Conservation (phyloP, 1,284 basidiomycete species). For the Mixia osmundae region DNA sequence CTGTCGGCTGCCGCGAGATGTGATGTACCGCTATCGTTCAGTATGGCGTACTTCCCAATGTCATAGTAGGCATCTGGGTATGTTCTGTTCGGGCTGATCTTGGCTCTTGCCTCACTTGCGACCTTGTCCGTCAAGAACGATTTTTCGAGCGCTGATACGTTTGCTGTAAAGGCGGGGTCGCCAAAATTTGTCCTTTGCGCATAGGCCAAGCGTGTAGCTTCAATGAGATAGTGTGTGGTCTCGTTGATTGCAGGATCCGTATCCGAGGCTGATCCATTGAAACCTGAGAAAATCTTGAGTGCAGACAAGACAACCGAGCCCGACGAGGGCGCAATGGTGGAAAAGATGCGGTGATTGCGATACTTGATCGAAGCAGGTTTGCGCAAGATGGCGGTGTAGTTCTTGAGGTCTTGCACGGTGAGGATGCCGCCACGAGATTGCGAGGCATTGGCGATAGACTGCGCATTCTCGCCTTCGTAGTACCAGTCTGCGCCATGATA, state of each 20-base stretch:
- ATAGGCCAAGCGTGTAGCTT: constrained; percentile 24
- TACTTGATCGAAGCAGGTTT: constrained; percentile 12
- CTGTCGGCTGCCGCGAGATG: constrained; percentile 23
- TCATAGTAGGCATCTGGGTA: constrained; percentile 21
- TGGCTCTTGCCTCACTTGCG: constrained; percentile 16
- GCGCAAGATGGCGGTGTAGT: constrained; percentile 14
- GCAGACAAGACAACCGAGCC: constrained; percentile 20
- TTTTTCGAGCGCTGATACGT: constrained; percentile 22
- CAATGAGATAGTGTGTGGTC: constrained; percentile 23
- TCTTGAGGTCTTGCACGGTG: constrained; percentile 15
- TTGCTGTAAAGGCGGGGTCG: constrained; percentile 24
- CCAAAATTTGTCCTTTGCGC: constrained; percentile 24
- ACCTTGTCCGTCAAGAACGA: constrained; percentile 19
- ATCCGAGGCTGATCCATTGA: constrained; percentile 8
- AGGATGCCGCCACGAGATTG: constrained; percentile 16
- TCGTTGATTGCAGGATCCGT: constrained; percentile 14
- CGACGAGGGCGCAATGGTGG: constrained; percentile 19
- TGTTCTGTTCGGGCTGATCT: constrained; percentile 18
- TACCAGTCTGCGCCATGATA: constrained; percentile 14
- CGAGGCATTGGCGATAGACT: constrained; percentile 14
- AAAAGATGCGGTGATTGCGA: constrained; percentile 14
- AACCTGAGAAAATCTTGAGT: constrained; percentile 18
- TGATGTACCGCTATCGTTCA: constrained; percentile 23
- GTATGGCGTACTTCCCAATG: constrained; percentile 19
- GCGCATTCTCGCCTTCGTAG: constrained; percentile 17